Base-by-base conservation (phyloP, 495 filamentous ascomycete genomes). In the Paragyromitra xinjiangensis region DNA sequence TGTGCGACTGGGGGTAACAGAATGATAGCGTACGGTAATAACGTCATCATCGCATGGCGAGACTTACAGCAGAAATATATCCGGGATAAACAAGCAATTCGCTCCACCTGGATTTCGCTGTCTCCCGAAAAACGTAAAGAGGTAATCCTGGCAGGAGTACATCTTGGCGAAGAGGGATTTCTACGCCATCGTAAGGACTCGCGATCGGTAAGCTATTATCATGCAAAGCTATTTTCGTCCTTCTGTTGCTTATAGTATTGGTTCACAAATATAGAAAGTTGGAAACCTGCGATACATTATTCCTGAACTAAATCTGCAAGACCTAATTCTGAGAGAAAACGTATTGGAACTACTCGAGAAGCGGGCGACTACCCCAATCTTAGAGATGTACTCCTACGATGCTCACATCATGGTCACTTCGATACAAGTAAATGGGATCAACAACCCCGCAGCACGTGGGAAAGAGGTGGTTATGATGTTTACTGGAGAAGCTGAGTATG, bases 21-120 rank as follows among this genome's bases (percentile, higher is more conserved):
- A 9, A 22, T 22, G 40, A 53, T 26, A 69, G 66, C n/a, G 45
- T 6, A 56, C 58, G 73, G 73, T 37, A 40, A 24, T 44, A 6
- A n/a, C 6, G 37, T 76, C 40, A 7, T 76, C 44, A 71, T 12
- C 4, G 48, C 68, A 42, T 73, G 53, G 39, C 68, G 73, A 24
- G 73, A 76, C 37, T 51, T 76, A 16, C 56, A 39, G 22, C 56
- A 58, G 9, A 69, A 71, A 58, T 71, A 76, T n/a, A 6, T 12
- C 24, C 53, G 73, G n/a, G 73, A 76, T 40, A 76, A 59, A 50
- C 12, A 64, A 26, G 68, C 55, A n/a, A 72, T 76, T 44, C 56
- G 40, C 37, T 26, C 73, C 6, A 76, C 58, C 6, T 76, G 73
- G 73, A 37, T 26, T 2, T 63, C 67, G 0, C 42, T 76, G 0